A percentile compares a stretch with the other conserved stretches of the same genome.
Conservation (phyloP, 768 basidiomycete genomes). For the Russula sp. region DNA sequence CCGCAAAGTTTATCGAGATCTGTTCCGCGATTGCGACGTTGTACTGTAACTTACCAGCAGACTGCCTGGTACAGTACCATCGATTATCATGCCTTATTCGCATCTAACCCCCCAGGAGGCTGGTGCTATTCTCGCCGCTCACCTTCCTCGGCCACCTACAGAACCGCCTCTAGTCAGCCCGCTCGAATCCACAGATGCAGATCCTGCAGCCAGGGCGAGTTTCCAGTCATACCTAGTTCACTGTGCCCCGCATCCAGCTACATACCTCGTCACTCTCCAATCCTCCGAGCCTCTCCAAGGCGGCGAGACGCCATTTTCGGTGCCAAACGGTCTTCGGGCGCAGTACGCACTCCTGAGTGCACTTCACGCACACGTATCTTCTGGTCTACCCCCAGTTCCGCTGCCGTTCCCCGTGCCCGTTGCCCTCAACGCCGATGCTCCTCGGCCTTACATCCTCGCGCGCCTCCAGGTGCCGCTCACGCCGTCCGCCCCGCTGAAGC, state of each 20-base stretch:
- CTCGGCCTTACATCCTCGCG: slow-evolving; percentile 50
- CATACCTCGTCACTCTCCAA: slow-evolving; percentile 17
- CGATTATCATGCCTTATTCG: background rate
- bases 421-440: slow-evolving; percentile 38
- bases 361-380: slow-evolving; percentile 40
- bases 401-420: slow-evolving; percentile 39
- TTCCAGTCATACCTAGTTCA: slow-evolving; percentile 12
- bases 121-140: slow-evolving; percentile 4
- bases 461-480: slow-evolving; percentile 1
- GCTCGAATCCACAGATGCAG: slow-evolving; percentile 12
- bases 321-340: slow-evolving; percentile 25
- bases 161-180: slow-evolving; percentile 6
- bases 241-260: background rate
- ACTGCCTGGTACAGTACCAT: background rate
- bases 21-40: background rate
- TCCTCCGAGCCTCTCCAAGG: background rate
- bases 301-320: slow-evolving; percentile 12
- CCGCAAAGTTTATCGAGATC: slow-evolving; percentile 1
- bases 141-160: slow-evolving; percentile 10
- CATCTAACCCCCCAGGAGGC: slow-evolving; percentile 15
- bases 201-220: background rate
- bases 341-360: slow-evolving; percentile 27
- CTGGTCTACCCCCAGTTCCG: slow-evolving; percentile 32
- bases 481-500: slow-evolving; percentile 27
- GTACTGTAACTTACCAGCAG: background rate